A percentile compares a stretch with the other conserved stretches of the same genome.
These are phyloP conservation scores for Fusarium bulbicola DNA, from an alignment of 2,329 filamentous ascomycete species.

Conservation along the genomic window DNA sequence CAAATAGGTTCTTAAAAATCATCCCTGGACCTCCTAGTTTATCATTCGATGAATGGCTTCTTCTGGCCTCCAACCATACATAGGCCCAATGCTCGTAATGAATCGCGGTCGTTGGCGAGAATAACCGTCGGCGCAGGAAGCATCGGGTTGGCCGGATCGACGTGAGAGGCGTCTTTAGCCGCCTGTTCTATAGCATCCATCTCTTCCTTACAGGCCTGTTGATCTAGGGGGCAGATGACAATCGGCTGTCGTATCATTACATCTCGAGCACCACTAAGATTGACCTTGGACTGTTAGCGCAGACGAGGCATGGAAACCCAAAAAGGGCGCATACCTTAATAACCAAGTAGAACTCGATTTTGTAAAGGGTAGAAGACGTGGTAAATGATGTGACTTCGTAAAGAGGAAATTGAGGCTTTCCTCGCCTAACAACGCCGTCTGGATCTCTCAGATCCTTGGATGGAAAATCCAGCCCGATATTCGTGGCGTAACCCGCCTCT, in stretches of 20 bases:
- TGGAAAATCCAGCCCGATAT: slow-evolving; percentile 89
- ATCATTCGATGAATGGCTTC: slow-evolving; percentile 71
- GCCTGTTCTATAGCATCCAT: slow-evolving; percentile 98
- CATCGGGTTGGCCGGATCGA: slow-evolving; percentile 91
- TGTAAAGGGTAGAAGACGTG: slow-evolving; percentile 92
- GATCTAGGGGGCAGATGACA: slow-evolving; percentile 93
- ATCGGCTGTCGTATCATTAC: slow-evolving; percentile 91
- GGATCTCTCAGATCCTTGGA: slow-evolving; percentile 86
- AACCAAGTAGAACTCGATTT: slow-evolving; percentile 95
- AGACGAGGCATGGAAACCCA: slow-evolving; percentile 11
- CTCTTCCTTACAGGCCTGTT: slow-evolving; percentile 95
- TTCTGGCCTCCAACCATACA: slow-evolving; percentile 71
- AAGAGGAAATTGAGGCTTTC: slow-evolving; percentile 86
- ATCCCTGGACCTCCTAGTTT: neutral
- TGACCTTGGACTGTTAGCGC: slow-evolving; percentile 67
- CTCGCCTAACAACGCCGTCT: slow-evolving; percentile 86
- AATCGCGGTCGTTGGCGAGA: slow-evolving; percentile 75
- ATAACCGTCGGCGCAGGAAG: slow-evolving; percentile 88
- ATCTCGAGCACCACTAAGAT: slow-evolving; percentile 86
- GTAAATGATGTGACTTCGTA: slow-evolving; percentile 93
- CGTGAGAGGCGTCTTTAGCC: slow-evolving; percentile 87
- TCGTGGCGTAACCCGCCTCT: slow-evolving; percentile 91
- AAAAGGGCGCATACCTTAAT: slow-evolving; percentile 75
- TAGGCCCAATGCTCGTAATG: slow-evolving; percentile 68
- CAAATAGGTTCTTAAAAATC: slow-evolving; percentile 24